phyloP scores from a whole-genome alignment of 1,284 basidiomycete species.

The Moesziomyces sp. region DNA sequence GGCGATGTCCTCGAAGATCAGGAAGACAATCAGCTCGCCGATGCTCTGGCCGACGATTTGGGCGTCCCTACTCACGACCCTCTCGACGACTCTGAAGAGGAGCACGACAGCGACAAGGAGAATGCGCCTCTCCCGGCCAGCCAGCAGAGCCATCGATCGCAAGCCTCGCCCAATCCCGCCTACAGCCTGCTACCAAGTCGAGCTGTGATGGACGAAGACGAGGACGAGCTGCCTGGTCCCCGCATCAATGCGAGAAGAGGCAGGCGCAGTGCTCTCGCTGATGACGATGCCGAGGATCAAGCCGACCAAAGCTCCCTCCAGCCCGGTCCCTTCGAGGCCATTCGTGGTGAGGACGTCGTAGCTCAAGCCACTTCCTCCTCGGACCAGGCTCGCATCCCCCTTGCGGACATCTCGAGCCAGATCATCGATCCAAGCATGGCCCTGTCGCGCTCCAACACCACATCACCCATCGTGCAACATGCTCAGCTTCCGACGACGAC shows the following conservation, averaged over 20 bases:
- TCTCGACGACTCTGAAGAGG: slow-evolving; percentile 31
- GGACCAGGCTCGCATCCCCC: slow-evolving; percentile 17
- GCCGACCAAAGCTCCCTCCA: slow-evolving; percentile 25
- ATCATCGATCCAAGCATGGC: slow-evolving; percentile 35
- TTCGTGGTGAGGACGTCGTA: slow-evolving; percentile 3
- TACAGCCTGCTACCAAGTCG: slow-evolving; percentile 22
- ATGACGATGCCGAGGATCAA: slow-evolving; percentile 41
- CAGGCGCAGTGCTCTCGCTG: slow-evolving; percentile 32
- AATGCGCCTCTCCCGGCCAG: slow-evolving; percentile 49
- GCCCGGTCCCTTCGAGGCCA: slow-evolving; percentile 30
- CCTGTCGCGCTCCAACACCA: slow-evolving; percentile 30
- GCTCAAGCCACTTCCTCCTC: slow-evolving; percentile 11
- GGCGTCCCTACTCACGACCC: slow-evolving; percentile 10
- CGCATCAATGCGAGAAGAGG: slow-evolving; percentile 19
- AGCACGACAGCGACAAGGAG: slow-evolving; percentile 57
- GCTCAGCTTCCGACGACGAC: slow-evolving; percentile 11
- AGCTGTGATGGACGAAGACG: slow-evolving; percentile 47
- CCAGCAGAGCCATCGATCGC: slow-evolving; percentile 26
- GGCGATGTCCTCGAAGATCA: slow-evolving; percentile 29
- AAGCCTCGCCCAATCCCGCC: slow-evolving; percentile 20
- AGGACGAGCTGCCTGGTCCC: slow-evolving; percentile 39
- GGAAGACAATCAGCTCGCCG: slow-evolving; percentile 1
- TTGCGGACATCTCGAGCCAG: slow-evolving; percentile 44
- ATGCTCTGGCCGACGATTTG: neutral
- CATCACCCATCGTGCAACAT: slow-evolving; percentile 27